Percentiles rank a stretch among this genome's conserved stretches.
Evolutionary conservation across 345 rosid genomes (phyloP).

Genomic region (Arabis hirsuta): DNA sequence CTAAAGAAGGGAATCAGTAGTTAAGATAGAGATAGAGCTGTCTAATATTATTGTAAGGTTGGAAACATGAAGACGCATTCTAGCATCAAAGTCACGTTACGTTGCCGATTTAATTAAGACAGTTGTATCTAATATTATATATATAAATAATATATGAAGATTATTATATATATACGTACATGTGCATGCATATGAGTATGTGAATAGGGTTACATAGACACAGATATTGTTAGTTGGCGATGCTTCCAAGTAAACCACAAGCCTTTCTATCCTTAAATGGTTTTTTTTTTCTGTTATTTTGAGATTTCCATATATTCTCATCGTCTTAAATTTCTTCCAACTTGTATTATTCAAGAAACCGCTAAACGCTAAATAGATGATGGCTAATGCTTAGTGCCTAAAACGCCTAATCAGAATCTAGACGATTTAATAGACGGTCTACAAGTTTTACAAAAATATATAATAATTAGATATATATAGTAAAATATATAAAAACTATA

Average conservation of each 20-base stretch:
- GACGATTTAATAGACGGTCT: too few relatives aligned
- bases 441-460: too few relatives aligned
- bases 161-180: not conserved
- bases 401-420: too few relatives aligned
- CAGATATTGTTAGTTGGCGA: constrained; percentile 50
- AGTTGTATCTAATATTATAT: not conserved
- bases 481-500: too few relatives aligned
- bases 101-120: constrained; percentile 37
- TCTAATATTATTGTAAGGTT: constrained; percentile 42
- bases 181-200: constrained; percentile 20
- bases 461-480: too few relatives aligned
- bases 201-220: constrained; percentile 29
- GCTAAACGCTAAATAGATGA: too few relatives aligned
- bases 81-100: constrained; percentile 47
- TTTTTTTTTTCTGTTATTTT: constrained; percentile 28
- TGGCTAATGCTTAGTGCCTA: too few relatives aligned
- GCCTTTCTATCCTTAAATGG: constrained; percentile 31
- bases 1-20: constrained; percentile 33
- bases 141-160: not conserved
- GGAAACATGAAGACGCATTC: constrained; percentile 45
- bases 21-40: constrained; percentile 38
- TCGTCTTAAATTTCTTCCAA: constrained; percentile 34
- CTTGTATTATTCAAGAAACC: too few relatives aligned
- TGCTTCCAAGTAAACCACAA: constrained; percentile 48
- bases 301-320: not conserved